Base-by-base conservation (phyloP, 352 stramenopile genomes). In the Phytophthora idaei region DNA sequence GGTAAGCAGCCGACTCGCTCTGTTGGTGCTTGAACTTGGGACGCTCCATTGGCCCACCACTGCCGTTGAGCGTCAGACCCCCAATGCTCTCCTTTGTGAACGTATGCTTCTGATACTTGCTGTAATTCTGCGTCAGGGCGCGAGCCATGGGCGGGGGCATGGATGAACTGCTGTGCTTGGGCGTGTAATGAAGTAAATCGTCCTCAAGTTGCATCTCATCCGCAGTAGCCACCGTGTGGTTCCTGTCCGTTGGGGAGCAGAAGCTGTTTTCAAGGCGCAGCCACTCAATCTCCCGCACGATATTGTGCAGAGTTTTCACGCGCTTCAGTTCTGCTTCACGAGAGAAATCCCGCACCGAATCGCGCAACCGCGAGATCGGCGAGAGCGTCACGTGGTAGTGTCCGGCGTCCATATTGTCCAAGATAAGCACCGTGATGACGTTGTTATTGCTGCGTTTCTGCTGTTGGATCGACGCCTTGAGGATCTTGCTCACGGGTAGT, bases 371-470 rank as follows among this genome's bases (percentile, higher is more conserved):
- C 7, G 85, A 87, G 50, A 94, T 91, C 8, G 85, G 85, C 9
- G 85, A 94, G 4, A 94, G 66, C n/a, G 85, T 94, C 65, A 94
- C 84, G 73, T 90, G 81, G 69, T 94, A 94, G 45, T 92, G 81
- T 41, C 85, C 85, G n/a, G 85, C 85, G 45, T 94, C 87, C 87
- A 95, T 92, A 61, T 93, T 93, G 46, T 95, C 87, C 12, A 95
- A 73, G 48, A 87, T 81, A 3, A 95, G 69, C 41, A 91, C 74
- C 15, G 83, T 91, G 25, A 95, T 74, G 10, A 77, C 76, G 57
- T 91, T 86, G 58, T 86, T 85, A 60, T 93, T 95, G 69, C 83
- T 94, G 55, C 86, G 83, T 61, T 94, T 93, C 57, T 90, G 78
- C 69, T 93, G 83, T 31, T 85, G 80, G 39, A 94, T 90, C 5